These are phyloP conservation scores for Pleurotus ostreatus DNA, from an alignment of 768 basidiomycete species.

Conservation along the genomic window DNA sequence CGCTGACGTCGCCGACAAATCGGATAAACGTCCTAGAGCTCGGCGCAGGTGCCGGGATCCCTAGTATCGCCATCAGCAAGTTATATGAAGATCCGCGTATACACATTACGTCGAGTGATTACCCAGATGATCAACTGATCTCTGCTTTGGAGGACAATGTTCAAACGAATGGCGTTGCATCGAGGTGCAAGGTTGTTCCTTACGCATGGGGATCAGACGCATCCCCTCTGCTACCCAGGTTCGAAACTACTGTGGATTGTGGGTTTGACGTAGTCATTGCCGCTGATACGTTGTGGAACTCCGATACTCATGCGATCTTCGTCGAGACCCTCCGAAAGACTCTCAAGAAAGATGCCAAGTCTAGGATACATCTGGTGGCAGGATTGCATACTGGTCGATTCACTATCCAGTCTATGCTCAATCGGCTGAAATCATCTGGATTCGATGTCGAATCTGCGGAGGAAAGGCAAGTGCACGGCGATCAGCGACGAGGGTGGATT, in stretches of 20 bases:
- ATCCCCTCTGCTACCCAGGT: slow-evolving; percentile 16
- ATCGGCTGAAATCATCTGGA: slow-evolving; percentile 29
- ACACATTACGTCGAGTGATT: slow-evolving; percentile 59
- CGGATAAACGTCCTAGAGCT: slow-evolving; percentile 54
- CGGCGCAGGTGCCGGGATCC: slow-evolving; percentile 72
- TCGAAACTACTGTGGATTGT: not conserved
- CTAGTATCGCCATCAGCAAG: slow-evolving; percentile 64
- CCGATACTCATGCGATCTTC: slow-evolving; percentile 52
- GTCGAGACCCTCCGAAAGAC: slow-evolving; percentile 47
- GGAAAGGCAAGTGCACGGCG: slow-evolving; percentile 46
- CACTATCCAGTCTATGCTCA: slow-evolving; percentile 60
- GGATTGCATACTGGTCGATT: slow-evolving; percentile 77
- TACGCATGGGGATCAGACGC: slow-evolving; percentile 65
- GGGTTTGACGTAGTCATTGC: slow-evolving; percentile 65
- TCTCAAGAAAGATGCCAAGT: slow-evolving; percentile 34
- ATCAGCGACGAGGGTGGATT: slow-evolving; percentile 43
- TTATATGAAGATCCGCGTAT: slow-evolving; percentile 24
- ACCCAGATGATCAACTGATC: slow-evolving; percentile 64
- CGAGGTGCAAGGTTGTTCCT: slow-evolving; percentile 48
- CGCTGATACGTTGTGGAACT: slow-evolving; percentile 78
- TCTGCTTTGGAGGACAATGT: slow-evolving; percentile 56
- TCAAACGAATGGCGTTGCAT: slow-evolving; percentile 40
- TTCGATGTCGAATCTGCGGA: slow-evolving; percentile 40
- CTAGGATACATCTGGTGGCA: slow-evolving; percentile 64
- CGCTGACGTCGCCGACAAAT: slow-evolving; percentile 9